Base-by-base conservation (phyloP, 192 early-diverging fungal species). In the Coemansia sp. region DNA sequence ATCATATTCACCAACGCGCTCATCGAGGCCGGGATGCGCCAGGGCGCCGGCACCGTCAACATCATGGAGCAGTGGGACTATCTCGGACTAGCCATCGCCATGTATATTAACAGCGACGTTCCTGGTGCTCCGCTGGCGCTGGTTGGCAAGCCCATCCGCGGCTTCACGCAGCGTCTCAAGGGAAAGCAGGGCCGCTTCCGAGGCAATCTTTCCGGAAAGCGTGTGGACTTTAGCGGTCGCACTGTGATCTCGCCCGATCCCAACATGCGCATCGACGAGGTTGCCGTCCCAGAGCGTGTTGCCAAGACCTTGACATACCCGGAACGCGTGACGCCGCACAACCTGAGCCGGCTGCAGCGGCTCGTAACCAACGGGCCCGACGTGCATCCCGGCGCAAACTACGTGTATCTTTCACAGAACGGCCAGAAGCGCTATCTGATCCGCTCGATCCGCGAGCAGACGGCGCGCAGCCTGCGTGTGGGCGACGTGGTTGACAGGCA, bases 201-300 rank as follows among this genome's bases (percentile, higher is more conserved):
- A 69, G 98, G 98, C 49, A 99, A 99, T 64, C 84, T 99, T 59
- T 96, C 94, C 1, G 98, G 98, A 64, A 99, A 99, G 87, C 95
- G 98, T 76, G 98, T 99, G 6, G 97, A 99, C 79, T 99, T 98
- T 70, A 97, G 96, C 41, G 97, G 93, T 4, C 88, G 98, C 75
- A 99, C 98, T 4, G 98, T 99, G 60, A 99, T 99, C 80, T 97
- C 96, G 6, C 97, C 97, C 8, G 98, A 99, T 72, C 98, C 98
- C 6, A 98, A 98, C 81, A 86, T 98, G 79, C 89, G 94, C 19
- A 99, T 99, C 63, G 97, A 98, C 75, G 92, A 98, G 74, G 91
- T 93, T 1, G 98, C 96, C 11, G 93, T 99, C 0, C 98, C 98
- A 6, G 87, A 91, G 62, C 84, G 91, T 21, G 94, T 98, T 4